Conservation (phyloP, 192 early-diverging fungal species). For the Rhizophagus prolifer region DNA sequence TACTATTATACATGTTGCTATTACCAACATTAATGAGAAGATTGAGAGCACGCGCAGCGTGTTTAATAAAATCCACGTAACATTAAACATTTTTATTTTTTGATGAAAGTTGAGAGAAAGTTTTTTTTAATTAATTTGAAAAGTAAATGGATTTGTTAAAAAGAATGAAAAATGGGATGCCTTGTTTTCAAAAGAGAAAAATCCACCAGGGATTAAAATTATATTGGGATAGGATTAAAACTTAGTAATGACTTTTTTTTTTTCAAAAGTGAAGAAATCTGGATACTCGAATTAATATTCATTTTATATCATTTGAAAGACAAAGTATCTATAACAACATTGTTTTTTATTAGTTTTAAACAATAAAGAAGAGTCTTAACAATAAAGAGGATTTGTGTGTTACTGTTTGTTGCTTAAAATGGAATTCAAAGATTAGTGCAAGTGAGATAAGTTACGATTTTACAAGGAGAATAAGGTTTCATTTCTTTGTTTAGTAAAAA, state of each 20-base stretch:
- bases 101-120: too few relatives aligned
- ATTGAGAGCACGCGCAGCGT: constrained; percentile 27
- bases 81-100: not conserved
- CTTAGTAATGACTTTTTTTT: not conserved
- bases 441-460: too few relatives aligned
- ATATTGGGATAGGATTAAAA: not conserved
- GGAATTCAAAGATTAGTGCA: too few relatives aligned
- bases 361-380: too few relatives aligned
- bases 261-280: not conserved
- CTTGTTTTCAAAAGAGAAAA: not conserved
- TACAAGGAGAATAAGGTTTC: too few relatives aligned
- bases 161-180: not conserved
- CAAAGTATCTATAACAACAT: too few relatives aligned
- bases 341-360: too few relatives aligned
- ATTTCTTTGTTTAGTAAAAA: too few relatives aligned
- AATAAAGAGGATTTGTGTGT: too few relatives aligned
- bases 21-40: constrained; percentile 17
- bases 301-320: not conserved
- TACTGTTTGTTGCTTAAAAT: too few relatives aligned
- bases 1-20: constrained; percentile 26
- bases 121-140: too few relatives aligned
- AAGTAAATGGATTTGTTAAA: too few relatives aligned
- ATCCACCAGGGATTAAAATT: not conserved
- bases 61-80: constrained; percentile 3
- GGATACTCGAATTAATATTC: not conserved